Percentiles rank a stretch among this genome's conserved stretches.
Conservation (phyloP, 495 filamentous ascomycete species). For the Cercophora newfieldiana region DNA sequence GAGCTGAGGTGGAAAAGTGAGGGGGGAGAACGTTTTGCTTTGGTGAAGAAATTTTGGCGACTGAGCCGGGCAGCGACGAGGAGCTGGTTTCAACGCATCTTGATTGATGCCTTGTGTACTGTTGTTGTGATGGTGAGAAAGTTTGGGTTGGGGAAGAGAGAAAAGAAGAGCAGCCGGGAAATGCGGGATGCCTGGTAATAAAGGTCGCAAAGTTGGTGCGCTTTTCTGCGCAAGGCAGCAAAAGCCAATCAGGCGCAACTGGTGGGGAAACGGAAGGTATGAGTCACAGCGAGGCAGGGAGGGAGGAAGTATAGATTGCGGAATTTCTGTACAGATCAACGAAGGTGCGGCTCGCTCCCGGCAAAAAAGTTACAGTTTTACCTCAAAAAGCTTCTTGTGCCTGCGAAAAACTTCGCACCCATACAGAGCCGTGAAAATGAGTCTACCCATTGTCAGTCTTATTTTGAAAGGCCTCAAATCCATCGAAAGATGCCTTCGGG, state of each 20-base stretch:
- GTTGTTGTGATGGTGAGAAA: conserved; percentile 6
- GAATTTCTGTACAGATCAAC: too few species aligned
- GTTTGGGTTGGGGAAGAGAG: conserved; percentile 31
- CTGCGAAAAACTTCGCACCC: too few species aligned
- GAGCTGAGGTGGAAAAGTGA: conserved; percentile 47
- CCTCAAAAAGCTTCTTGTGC: too few species aligned
- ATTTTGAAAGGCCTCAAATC: too few species aligned
- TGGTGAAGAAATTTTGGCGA: conserved; percentile 51
- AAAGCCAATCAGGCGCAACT: conserved; percentile 16
- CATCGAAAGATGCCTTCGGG: too few species aligned
- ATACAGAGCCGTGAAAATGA: too few species aligned
- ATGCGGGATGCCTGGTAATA: conserved; percentile 31
- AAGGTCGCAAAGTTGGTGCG: conserved; percentile 10
- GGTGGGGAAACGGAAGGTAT: conserved; percentile 29
- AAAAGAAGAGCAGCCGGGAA: conserved; percentile 24
- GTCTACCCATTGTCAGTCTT: too few species aligned
- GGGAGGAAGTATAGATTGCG: too few species aligned
- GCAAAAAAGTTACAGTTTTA: too few species aligned
- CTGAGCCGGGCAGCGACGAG: conserved; percentile 22
- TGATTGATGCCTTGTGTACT: conserved; percentile 34
- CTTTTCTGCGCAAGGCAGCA: conserved; percentile 36
- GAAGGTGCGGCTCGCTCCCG: too few species aligned
- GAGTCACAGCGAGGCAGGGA: conserved; percentile 27
- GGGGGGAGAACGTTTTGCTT: conserved; percentile 42
- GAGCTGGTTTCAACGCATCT: conserved; percentile 40